Evolutionary conservation across 1,139 yeast species (phyloP).

Genomic region (Spathaspora jeffriesii): DNA sequence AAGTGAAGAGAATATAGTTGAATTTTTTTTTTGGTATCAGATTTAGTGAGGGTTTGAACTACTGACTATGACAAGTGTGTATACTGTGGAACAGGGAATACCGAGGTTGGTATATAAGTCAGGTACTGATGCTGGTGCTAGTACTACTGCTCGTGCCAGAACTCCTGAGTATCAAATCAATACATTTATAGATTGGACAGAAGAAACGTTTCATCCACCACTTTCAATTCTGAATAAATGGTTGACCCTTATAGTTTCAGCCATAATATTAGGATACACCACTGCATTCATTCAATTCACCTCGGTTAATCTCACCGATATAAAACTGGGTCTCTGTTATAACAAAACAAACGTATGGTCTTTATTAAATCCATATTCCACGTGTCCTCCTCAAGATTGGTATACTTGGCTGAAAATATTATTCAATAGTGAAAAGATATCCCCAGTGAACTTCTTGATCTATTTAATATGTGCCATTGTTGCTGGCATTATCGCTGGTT

Average conservation of each 20-base stretch:
- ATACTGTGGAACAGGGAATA: conserved; percentile 11
- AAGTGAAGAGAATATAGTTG: too few relatives aligned
- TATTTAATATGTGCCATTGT: conserved; percentile 30
- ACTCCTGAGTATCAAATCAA: conserved; percentile 24
- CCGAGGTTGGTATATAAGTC: conserved; percentile 10
- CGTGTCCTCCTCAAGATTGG: conserved; percentile 48
- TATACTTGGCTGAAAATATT: conserved; percentile 38
- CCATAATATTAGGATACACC: conserved; percentile 57
- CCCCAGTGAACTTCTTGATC: conserved; percentile 36
- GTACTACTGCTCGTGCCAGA: conserved; percentile 1
- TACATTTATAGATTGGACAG: conserved; percentile 39
- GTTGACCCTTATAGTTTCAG: conserved; percentile 57
- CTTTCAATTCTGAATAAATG: conserved; percentile 38
- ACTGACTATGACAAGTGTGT: background rate
- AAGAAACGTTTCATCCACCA: conserved; percentile 18
- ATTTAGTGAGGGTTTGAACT: background rate
- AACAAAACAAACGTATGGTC: conserved; percentile 43
- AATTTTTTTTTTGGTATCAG: background rate
- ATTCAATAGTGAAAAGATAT: conserved; percentile 19
- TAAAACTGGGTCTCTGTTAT: conserved; percentile 50
- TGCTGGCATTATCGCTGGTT: conserved; percentile 25
- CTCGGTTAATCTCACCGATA: conserved; percentile 64
- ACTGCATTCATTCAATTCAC: conserved; percentile 62
- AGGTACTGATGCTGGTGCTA: background rate
- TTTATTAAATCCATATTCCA: conserved; percentile 42